Conservation (phyloP, 2,329 filamentous ascomycete species). For the Sporothrix humicola region DNA sequence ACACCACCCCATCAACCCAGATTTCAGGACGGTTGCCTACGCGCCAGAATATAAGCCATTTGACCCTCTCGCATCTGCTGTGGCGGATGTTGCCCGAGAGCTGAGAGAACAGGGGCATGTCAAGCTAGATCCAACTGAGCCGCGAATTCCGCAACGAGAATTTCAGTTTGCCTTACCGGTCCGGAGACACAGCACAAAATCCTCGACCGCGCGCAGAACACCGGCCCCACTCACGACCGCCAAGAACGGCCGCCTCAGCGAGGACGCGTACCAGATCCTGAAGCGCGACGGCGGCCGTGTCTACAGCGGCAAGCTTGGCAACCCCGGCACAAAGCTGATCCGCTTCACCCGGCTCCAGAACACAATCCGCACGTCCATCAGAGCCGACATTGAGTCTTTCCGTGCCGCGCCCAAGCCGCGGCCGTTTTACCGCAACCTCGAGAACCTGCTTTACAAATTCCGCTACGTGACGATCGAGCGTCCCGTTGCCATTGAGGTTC, state of each 20-base stretch:
- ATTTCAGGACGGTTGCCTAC: neutral
- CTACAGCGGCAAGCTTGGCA: conserved; percentile 13
- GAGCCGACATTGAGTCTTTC: neutral
- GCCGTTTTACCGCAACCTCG: neutral
- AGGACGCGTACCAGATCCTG: neutral
- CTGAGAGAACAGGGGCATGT: neutral
- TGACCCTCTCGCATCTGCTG: neutral
- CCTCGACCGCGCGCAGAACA: neutral
- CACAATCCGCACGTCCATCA: neutral
- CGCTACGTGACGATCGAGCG: neutral
- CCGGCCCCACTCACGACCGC: neutral
- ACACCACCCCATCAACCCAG: neutral
- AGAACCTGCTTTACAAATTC: neutral
- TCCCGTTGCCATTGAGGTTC: neutral
- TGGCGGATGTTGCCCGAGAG: neutral
- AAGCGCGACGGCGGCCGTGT: neutral
- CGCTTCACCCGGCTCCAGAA: conserved; percentile 22
- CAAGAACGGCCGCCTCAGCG: neutral
- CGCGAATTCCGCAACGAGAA: neutral
- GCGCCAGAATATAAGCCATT: neutral
- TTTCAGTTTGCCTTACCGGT: too few species aligned
- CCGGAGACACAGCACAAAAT: neutral
- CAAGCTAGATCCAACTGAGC: neutral
- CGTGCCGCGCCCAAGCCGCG: neutral
- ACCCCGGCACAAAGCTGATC: conserved; percentile 27